These are phyloP conservation scores for Talaromyces funiculosus DNA, from an alignment of 2,329 filamentous ascomycete genomes.

Conservation along the genomic window DNA sequence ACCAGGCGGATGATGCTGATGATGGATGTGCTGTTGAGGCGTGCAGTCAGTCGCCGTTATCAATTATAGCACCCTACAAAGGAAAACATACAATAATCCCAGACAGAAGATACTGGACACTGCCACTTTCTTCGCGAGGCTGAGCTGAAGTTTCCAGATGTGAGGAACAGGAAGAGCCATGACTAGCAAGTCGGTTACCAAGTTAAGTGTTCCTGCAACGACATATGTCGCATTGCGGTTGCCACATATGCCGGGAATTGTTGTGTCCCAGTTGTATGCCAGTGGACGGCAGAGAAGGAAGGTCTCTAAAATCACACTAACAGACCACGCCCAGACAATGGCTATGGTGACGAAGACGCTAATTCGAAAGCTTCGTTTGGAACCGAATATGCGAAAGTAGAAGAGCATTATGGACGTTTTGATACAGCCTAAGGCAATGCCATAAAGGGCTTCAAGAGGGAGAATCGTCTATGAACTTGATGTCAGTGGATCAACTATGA, in stretches of 20 bases:
- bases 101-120: conserved; percentile 4
- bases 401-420: conserved; percentile 8
- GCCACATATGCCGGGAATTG: neutral
- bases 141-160: conserved; percentile 2
- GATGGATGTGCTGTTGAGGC: neutral
- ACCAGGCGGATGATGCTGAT: neutral
- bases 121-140: neutral
- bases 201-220: neutral
- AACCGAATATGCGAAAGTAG: conserved; percentile 2
- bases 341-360: neutral
- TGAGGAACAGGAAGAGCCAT: conserved; percentile 5
- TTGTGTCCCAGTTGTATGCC: conserved; percentile 1
- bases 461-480: neutral
- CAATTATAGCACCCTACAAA: neutral
- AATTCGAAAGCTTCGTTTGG: neutral
- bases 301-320: neutral
- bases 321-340: conserved; percentile 1
- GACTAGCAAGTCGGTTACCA: conserved; percentile 4
- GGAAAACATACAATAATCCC: conserved; percentile 2
- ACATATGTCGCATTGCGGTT: conserved; percentile 4
- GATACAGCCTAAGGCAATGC: neutral
- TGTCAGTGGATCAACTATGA: neutral
- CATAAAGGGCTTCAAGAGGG: neutral
- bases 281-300: conserved; percentile 3
- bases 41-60: neutral